Percentiles rank a stretch among this genome's conserved stretches.
These are phyloP conservation scores for Rosa rugosa DNA, from an alignment of 306 rosid genomes.

Conservation along the genomic window DNA sequence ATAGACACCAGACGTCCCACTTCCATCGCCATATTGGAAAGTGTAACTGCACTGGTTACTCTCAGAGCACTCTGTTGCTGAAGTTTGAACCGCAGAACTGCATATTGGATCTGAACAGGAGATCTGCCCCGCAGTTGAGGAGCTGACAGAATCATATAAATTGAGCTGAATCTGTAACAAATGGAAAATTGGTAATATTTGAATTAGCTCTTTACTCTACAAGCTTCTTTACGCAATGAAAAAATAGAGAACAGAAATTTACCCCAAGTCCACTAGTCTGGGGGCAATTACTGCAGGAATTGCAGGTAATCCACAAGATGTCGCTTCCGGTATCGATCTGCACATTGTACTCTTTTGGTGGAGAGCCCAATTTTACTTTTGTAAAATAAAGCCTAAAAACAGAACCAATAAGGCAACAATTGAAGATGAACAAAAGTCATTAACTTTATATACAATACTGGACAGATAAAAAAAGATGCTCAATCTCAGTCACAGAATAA, in stretches of 20 bases:
- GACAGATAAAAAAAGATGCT: background rate
- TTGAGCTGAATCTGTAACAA: constrained; percentile 72
- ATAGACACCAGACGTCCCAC: constrained; percentile 83
- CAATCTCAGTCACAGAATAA: background rate
- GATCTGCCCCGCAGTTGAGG: constrained; percentile 57
- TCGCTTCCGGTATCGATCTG: constrained; percentile 97
- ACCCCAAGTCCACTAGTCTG: constrained; percentile 86
- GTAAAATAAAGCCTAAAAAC: constrained; percentile 75
- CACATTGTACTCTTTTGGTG: constrained; percentile 82
- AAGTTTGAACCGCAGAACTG: constrained; percentile 52
- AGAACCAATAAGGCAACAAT: constrained; percentile 34
- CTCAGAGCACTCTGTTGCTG: constrained; percentile 63
- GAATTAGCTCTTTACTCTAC: constrained; percentile 16
- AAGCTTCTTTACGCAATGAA: constrained; percentile 16
- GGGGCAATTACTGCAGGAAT: constrained; percentile 83
- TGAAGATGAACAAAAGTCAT: constrained; percentile 1
- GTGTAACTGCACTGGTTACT: constrained; percentile 77
- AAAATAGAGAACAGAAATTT: constrained; percentile 22
- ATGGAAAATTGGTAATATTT: background rate
- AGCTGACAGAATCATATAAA: constrained; percentile 69
- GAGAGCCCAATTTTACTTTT: constrained; percentile 86
- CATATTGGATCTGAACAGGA: constrained; percentile 80
- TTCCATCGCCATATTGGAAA: constrained; percentile 85
- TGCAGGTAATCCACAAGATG: constrained; percentile 90
- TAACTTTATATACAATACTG: background rate